Evolutionary conservation across 2,329 filamentous ascomycete species (phyloP).

Genomic region (Diaporthe humulicola): DNA sequence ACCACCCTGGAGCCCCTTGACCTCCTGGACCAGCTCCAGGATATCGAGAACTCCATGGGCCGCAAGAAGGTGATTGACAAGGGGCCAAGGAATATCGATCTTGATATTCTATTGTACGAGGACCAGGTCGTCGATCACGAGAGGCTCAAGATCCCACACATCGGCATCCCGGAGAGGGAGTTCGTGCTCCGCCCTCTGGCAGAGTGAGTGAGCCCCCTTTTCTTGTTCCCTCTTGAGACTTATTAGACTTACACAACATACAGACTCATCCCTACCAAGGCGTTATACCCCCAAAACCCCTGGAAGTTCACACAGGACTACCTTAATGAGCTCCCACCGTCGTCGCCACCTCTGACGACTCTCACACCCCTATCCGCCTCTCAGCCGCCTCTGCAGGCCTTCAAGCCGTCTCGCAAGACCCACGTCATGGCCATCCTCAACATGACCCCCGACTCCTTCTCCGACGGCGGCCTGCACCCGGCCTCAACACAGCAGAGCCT

Average conservation of each 20-base stretch:
- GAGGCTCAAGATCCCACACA: conserved; percentile 87
- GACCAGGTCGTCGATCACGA: conserved; percentile 74
- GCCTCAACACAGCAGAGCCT: conserved; percentile 57
- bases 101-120: conserved; percentile 91
- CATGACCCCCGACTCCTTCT: conserved; percentile 96
- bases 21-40: conserved; percentile 84
- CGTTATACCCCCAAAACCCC: conserved; percentile 65
- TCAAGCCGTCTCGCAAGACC: conserved; percentile 72
- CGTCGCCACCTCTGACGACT: conserved; percentile 66
- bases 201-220: conserved; percentile 66
- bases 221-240: background rate
- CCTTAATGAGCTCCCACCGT: conserved; percentile 68
- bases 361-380: conserved; percentile 67
- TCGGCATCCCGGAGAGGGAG: conserved; percentile 87
- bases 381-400: conserved; percentile 69
- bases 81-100: conserved; percentile 92
- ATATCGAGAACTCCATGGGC: conserved; percentile 84
- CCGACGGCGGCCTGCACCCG: conserved; percentile 81
- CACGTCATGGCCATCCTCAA: conserved; percentile 95
- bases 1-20: conserved; percentile 81
- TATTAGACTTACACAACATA: background rate
- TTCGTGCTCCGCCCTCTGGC: conserved; percentile 92
- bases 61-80: conserved; percentile 90
- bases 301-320: conserved; percentile 74
- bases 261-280: conserved; percentile 68